These are phyloP conservation scores for Sarcomyxa edulis DNA, from an alignment of 768 basidiomycete genomes.

Conservation along the genomic window DNA sequence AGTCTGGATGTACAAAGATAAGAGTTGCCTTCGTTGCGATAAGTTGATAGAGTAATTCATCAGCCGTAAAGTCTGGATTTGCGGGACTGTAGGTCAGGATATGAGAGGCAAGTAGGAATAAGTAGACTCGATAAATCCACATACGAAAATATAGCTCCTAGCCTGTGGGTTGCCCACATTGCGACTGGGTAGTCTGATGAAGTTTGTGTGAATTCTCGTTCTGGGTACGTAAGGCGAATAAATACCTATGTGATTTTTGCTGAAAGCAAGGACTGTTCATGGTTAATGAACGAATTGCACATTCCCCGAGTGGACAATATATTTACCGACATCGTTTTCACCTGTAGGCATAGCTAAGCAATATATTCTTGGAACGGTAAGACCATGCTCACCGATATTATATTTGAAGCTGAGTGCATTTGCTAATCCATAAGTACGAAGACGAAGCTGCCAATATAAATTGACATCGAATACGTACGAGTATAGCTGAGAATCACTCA, in stretches of 20 bases:
- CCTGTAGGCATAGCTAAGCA: slow-evolving; percentile 25
- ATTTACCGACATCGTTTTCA: slow-evolving; percentile 50
- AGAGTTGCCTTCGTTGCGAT: slow-evolving; percentile 29
- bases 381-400: slow-evolving; percentile 35
- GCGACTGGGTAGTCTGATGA: slow-evolving; percentile 47
- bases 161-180: slow-evolving; percentile 32
- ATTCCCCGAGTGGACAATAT: slow-evolving; percentile 14
- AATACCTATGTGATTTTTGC: slow-evolving; percentile 61
- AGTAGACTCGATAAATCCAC: background rate
- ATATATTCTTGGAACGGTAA: too few relatives aligned
- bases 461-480: background rate
- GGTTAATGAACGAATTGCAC: background rate
- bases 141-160: slow-evolving; percentile 19
- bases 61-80: slow-evolving; percentile 10
- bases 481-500: slow-evolving; percentile 15
- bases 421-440: slow-evolving; percentile 42
- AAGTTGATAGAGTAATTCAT: slow-evolving; percentile 12
- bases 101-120: too few relatives aligned
- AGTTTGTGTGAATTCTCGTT: background rate
- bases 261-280: slow-evolving; percentile 52
- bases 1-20: slow-evolving; percentile 42
- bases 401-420: slow-evolving; percentile 38
- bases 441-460: slow-evolving; percentile 31
- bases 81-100: slow-evolving; percentile 8
- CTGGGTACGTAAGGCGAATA: background rate